These are phyloP conservation scores for Thermochaetoides dissita DNA, from an alignment of 2,329 filamentous ascomycete species.

Conservation along the genomic window DNA sequence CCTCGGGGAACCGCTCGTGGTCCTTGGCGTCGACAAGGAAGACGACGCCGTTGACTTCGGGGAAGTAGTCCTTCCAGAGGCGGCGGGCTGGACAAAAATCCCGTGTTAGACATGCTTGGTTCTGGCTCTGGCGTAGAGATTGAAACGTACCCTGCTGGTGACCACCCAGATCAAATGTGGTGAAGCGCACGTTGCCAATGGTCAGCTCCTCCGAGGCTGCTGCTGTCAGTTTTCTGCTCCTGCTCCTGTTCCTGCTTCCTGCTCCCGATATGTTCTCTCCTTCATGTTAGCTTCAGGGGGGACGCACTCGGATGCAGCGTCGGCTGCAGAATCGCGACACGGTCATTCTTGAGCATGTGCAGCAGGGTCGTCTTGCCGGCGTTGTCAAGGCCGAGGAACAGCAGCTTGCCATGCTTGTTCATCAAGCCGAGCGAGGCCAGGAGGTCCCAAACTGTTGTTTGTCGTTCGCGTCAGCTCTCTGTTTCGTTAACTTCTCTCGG, in stretches of 20 bases:
- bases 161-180: conserved; percentile 84
- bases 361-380: conserved; percentile 87
- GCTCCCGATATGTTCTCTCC: background rate
- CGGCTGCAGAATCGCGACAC: conserved; percentile 78
- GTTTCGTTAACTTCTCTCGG: too few species aligned
- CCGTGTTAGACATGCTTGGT: background rate
- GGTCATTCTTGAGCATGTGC: conserved; percentile 96
- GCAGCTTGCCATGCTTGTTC: conserved; percentile 92
- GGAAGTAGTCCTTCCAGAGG: conserved; percentile 95
- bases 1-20: conserved; percentile 82
- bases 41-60: conserved; percentile 89
- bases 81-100: conserved; percentile 50
- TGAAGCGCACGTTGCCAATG: conserved; percentile 88
- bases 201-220: conserved; percentile 79
- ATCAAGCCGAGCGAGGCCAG: conserved; percentile 75
- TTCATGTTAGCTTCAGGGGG: conserved; percentile 5
- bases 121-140: background rate
- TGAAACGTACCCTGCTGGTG: conserved; percentile 64
- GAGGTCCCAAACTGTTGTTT: conserved; percentile 63
- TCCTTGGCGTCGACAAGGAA: conserved; percentile 98
- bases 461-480: too few species aligned
- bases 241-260: background rate
- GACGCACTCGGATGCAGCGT: conserved; percentile 78
- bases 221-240: conserved; percentile 6
- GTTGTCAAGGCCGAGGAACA: conserved; percentile 88